Evolutionary conservation across 495 filamentous ascomycete species (phyloP), one percentile per base, ranked within the genome.

Genomic region (Penicillium salamii): DNA sequence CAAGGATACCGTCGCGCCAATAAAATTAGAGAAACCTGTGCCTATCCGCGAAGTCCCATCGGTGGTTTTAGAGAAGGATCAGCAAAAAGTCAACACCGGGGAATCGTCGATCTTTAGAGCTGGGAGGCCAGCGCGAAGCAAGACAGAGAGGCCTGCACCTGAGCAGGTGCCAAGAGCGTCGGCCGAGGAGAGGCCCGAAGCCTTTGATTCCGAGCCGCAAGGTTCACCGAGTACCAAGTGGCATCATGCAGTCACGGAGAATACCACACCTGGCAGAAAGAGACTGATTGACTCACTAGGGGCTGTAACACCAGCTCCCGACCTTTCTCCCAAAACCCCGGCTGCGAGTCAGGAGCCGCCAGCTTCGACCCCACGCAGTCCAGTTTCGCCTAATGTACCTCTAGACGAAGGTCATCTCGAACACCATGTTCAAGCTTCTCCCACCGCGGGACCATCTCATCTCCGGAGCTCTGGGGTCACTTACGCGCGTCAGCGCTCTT

Each of bases 401-500:
- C 17, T 40, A 7, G 33, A 35, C 18, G 46, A 62, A 8, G 33
- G 20, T 17, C 45, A 50, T 7, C 14, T 15, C 15, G 44, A 57
- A 12, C 48, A 41, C 8, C 52, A 35, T 19, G 31, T 43, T 19
- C 50, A 57, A 47, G 57, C 56, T 4, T 21, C 58, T 7, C 47
- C 48, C 21, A 31, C 51, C 24, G 26, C 58, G 9, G 29, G 37
- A 6, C 58, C 63, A 21, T 53, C 66, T 3, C 58, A 55, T 41
- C 41, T 65, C 13, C 55, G 49, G 42, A 65, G 76, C 17, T 69
- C 72, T 5, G 78, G 67, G 43, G 66, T 82, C 26, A 87, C 83
- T 7, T 87, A 87, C 66, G 78, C 79, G n/a, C 75, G 74, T 20
- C 78, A 82, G 52, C 73, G 84, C 23, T 80, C 82, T 18, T 83